Conservation (phyloP, 2,329 filamentous ascomycete genomes). For the Alternaria gansuensis region DNA sequence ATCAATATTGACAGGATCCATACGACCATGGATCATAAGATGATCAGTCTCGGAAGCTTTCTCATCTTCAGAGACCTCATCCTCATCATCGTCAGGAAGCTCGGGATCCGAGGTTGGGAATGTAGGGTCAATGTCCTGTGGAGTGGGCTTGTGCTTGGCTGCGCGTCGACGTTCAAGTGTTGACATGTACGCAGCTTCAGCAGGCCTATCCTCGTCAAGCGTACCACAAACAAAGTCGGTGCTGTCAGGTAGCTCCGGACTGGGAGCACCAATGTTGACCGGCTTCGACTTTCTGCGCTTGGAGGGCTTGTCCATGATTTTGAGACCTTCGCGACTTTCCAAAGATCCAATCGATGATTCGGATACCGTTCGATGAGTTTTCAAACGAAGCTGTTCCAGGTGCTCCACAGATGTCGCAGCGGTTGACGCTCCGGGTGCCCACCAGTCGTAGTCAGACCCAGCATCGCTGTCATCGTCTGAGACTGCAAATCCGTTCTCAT, state of each 20-base stretch:
- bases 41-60: constrained; percentile 66
- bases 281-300: constrained; percentile 60
- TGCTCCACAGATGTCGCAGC: constrained; percentile 62
- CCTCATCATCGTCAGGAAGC: constrained; percentile 75
- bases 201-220: constrained; percentile 88
- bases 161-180: constrained; percentile 82
- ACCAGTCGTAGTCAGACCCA: constrained; percentile 71
- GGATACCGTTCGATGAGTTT: constrained; percentile 59
- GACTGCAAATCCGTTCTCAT: constrained; percentile 75
- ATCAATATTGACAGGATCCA: constrained; percentile 71
- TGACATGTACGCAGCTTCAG: constrained; percentile 93
- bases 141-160: constrained; percentile 80
- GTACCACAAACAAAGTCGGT: constrained; percentile 99
- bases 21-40: constrained; percentile 74
- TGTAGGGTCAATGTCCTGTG: constrained; percentile 92
- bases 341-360: constrained; percentile 65
- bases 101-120: constrained; percentile 96
- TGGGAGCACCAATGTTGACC: constrained; percentile 67
- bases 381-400: constrained; percentile 59
- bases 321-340: constrained; percentile 49
- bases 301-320: constrained; percentile 39
- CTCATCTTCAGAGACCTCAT: constrained; percentile 54
- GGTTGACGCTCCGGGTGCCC: constrained; percentile 63
- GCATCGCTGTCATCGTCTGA: constrained; percentile 73
- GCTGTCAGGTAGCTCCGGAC: constrained; percentile 90